Base-by-base conservation (phyloP, 106 monocot species). In the Acorus calamus region DNA sequence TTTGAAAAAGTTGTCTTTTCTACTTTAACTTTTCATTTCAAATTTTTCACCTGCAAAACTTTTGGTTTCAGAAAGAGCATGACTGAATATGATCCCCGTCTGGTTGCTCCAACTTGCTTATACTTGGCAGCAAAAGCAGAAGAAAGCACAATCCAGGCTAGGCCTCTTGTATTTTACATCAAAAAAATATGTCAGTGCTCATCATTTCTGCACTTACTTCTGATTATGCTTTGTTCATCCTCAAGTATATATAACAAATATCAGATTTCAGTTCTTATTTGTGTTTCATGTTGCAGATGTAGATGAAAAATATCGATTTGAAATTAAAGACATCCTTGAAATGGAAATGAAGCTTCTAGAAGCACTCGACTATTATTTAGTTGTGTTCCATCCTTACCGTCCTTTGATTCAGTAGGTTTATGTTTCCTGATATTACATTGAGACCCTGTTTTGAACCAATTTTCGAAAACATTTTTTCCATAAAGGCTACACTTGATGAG, bases 341-440 rank as follows among this genome's bases (percentile, higher is more conserved):
- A 99, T 92, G 91, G 98, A 99, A 81, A 99, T 99, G 98, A 99
- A 88, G 65, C 85, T 99, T 71, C 79, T 99, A 57, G 98, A 99
- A 74, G 98, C 98, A 50, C 88, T 99, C 73, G 98, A 99, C 64
- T 99, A 92, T 77, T 99, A 99, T 75, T 79, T 99, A 47, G 81
- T 99, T 79, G 85, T 92, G 83, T 99, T 75, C 66, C 98, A 99
- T 78, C 98, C 98, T 58, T 99, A 99, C 67, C 87, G 88, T 48
- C 76, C 98, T 53, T 76, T 99, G 14, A 71, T 85, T 62, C 92
- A 88, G 94, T 94, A 82, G 62, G 82, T 76, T 61, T 79, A 46
- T 73, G 45, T 56, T 42, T 68, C 63, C 52, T 28, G 11, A 28
- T 62, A 14, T 56, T 41, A 47, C 42, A 28, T 28, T 28, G 28